Evolutionary conservation across 2,329 filamentous ascomycete species (phyloP), one percentile per base, ranked within the genome.

Genomic region (Fusarium bulbicola): DNA sequence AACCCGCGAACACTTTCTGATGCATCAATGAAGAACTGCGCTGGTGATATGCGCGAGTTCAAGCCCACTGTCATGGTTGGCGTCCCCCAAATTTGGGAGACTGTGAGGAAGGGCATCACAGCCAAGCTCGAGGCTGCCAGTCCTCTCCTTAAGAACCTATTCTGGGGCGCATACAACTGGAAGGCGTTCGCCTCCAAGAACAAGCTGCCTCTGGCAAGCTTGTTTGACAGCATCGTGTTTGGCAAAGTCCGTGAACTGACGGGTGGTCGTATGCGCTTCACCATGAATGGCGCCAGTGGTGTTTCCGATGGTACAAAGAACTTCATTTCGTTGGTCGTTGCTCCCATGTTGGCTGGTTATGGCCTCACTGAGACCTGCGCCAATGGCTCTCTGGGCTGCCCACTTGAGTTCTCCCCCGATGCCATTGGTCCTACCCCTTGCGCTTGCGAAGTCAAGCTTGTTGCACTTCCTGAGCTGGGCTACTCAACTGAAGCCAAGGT

Each of bases 41-140:
- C 92, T 75, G 95, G 96, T 76, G 96, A 99, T 78, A 97, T 99
- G 84, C 92, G 93, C 68, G 95, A 98, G 79, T 92, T 98, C 80
- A 89, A 89, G 76, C 96, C 96, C 2, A 97, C 95, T 5, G 89
- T 98, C 80, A 89, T 99, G 80, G 93, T 98, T 43, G 96, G 96
- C 81, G 96, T 99, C 7, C 96, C 96, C 4, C 95, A 97, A 66
- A 92, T 99, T 37, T 99, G 95, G 95, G 96, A 99, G 84, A 95
- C 94, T 3, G 92, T 99, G 78, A 95, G 95, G 86, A 99, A 99
- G 87, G 96, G 96, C 61, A 93, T 99, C 78, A 86, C 95, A 73
- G 84, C 86, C 77, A 94, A 95, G 82, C 91, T 98, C 68, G 92
- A 93, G 79, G 85, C 88, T 65, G 89, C 92, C 70, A 91, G 91